Conservation (phyloP, 2,329 filamentous ascomycete genomes). For the Daldinia sp. region DNA sequence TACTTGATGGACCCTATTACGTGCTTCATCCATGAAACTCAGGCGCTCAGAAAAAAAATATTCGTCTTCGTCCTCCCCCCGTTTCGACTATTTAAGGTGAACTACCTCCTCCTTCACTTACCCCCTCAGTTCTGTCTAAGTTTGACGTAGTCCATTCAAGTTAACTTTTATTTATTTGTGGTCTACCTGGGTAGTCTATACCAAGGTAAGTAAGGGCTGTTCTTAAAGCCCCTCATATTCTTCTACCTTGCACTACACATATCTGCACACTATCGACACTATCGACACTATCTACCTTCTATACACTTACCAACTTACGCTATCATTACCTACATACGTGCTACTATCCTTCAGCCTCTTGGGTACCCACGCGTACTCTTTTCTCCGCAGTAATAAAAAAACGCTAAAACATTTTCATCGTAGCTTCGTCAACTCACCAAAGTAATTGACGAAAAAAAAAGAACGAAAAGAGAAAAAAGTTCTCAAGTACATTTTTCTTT, state of each 20-base stretch:
- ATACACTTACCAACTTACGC: background rate
- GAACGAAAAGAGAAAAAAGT: background rate
- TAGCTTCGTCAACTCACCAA: constrained; percentile 22
- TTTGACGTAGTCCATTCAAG: constrained; percentile 24
- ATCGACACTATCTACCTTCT: no score
- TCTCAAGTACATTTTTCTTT: background rate
- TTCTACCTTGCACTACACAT: background rate
- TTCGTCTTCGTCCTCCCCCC: constrained; percentile 27
- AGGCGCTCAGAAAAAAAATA: constrained; percentile 12
- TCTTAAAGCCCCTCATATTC: constrained; percentile 7
- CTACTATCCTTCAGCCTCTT: constrained; percentile 21
- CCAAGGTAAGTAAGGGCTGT: constrained; percentile 16
- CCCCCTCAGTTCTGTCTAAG: background rate
- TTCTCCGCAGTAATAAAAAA: constrained; percentile 34
- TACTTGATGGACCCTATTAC: constrained; percentile 36
- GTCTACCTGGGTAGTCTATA: constrained; percentile 2
- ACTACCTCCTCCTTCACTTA: constrained; percentile 20
- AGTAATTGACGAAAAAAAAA: constrained; percentile 9
- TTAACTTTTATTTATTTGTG: constrained; percentile 1
- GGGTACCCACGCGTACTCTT: constrained; percentile 13
- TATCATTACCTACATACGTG: background rate
- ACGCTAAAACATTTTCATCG: constrained; percentile 42
- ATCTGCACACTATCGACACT: no score
- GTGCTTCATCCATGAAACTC: constrained; percentile 35
- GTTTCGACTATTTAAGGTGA: constrained; percentile 32